A percentile compares a stretch with the other conserved stretches of the same genome.
Conservation (phyloP, 805 yeast species). For the Spathaspora hagerdaliae region DNA sequence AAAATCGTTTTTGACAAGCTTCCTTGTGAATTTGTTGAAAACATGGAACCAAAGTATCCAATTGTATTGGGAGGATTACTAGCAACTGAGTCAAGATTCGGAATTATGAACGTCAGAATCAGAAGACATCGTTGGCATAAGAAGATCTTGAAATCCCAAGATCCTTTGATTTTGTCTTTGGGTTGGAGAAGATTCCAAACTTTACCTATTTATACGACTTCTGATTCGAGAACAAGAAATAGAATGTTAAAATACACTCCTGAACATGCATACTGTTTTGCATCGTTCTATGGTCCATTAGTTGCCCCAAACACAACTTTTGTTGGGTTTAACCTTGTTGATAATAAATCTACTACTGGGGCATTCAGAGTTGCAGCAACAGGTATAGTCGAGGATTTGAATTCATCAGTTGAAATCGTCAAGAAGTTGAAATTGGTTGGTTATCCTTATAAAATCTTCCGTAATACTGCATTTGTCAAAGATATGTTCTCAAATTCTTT, state of each 20-base stretch:
- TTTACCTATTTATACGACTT: conserved; percentile 89
- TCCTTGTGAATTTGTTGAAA: conserved; percentile 87
- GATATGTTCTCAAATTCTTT: conserved; percentile 91
- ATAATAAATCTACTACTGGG: conserved; percentile 78
- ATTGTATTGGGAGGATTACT: conserved; percentile 86
- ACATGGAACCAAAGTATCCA: conserved; percentile 83
- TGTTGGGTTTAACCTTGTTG: conserved; percentile 89
- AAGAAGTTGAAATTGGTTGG: conserved; percentile 95
- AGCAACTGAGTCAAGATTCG: conserved; percentile 89
- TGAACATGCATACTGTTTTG: conserved; percentile 94
- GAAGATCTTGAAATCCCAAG: conserved; percentile 90
- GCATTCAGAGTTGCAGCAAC: conserved; percentile 95
- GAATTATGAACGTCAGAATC: conserved; percentile 86
- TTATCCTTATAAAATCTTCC: conserved; percentile 86
- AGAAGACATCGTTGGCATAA: conserved; percentile 99
- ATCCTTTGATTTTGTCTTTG: conserved; percentile 86
- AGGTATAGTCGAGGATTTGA: conserved; percentile 92
- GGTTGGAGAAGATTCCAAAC: conserved; percentile 99
- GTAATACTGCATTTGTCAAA: conserved; percentile 94
- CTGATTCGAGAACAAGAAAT: conserved; percentile 96
- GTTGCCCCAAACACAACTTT: conserved; percentile 97
- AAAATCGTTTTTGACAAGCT: conserved; percentile 76
- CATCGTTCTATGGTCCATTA: conserved; percentile 93
- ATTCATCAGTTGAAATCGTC: conserved; percentile 86
- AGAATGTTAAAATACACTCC: conserved; percentile 98